Evolutionary conservation across 164 flowering plant species (phyloP), one percentile per base, ranked within the genome.

Genomic region (Santalum album): DNA sequence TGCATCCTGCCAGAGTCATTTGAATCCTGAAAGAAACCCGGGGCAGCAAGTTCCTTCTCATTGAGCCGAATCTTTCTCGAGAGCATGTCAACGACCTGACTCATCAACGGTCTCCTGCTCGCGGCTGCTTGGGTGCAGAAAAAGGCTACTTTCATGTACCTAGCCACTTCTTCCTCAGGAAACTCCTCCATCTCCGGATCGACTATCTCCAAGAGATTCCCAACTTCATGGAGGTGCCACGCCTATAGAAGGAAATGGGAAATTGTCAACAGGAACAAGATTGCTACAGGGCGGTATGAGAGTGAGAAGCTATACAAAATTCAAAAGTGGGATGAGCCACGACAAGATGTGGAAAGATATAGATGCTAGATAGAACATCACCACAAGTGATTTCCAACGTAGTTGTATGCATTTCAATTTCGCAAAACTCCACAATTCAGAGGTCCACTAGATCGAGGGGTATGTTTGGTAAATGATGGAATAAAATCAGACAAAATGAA

Each of bases 51-150:
- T 45, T 73, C 58, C 57, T 77, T 63, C 69, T 86, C 95, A 35
- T 86, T 82, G 29, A 86, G 72, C 42, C 71, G 64, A 18, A 72
- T 63, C 38, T 75, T 65, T 62, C 62, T 80, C 3, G 95, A 70
- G 24, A 86, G 81, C 95, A 86, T 82, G 29, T 74, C 75, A 23
- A 83, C 66, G 19, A 83, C 89, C 54, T 82, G 89, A 56, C 77
- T 73, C 95, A 87, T 87, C 27, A 51, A 34, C 16, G 95, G 95
- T 60, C 95, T 71, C 51, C 82, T 65, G 58, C 18, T 73, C 34
- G 87, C 83, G 34, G 66, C 50, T 54, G 78, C 79, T 67, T 87
- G 95, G 38, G 91, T 77, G 77, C 95, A 87, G 75, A 87, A 87
- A 32, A 87, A 71, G 7, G 89, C 95, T 24, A 87, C 76, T 70